Evolutionary conservation across 257 asterid genomes (phyloP).

Genomic region (Rauvolfia tetraphylla): DNA sequence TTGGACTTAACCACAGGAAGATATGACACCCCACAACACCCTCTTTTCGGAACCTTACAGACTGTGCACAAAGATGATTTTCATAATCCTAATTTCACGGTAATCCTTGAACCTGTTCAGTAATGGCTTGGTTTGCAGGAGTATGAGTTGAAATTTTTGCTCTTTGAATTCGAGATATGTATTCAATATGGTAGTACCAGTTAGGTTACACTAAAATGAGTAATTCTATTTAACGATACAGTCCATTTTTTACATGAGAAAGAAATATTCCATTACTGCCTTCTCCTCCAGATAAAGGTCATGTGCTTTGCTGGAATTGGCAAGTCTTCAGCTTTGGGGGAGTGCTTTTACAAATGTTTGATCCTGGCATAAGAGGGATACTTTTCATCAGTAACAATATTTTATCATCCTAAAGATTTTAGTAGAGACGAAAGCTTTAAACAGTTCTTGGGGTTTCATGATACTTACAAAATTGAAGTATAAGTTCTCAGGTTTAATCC

Average conservation of each 20-base stretch:
- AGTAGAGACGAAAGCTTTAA: neutral
- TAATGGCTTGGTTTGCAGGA: neutral
- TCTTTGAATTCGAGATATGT: neutral
- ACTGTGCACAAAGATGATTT: conserved; percentile 77
- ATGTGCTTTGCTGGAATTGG: neutral
- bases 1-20: conserved; percentile 90
- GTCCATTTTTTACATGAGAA: neutral
- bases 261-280: neutral
- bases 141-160: neutral
- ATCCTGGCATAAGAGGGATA: neutral
- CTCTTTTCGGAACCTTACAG: conserved; percentile 56
- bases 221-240: neutral
- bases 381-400: neutral
- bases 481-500: conserved; percentile 1
- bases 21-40: conserved; percentile 80
- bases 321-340: neutral
- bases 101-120: conserved; percentile 26
- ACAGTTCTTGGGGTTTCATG: neutral
- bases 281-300: neutral
- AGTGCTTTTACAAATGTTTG: neutral
- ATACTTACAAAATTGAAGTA: neutral
- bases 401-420: neutral
- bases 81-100: conserved; percentile 84
- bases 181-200: neutral
- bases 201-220: neutral